Evolutionary conservation across 176 grass and related monocot species (phyloP), one percentile per base, ranked within the genome.

Genomic region (Cenchrus purpureus): DNA sequence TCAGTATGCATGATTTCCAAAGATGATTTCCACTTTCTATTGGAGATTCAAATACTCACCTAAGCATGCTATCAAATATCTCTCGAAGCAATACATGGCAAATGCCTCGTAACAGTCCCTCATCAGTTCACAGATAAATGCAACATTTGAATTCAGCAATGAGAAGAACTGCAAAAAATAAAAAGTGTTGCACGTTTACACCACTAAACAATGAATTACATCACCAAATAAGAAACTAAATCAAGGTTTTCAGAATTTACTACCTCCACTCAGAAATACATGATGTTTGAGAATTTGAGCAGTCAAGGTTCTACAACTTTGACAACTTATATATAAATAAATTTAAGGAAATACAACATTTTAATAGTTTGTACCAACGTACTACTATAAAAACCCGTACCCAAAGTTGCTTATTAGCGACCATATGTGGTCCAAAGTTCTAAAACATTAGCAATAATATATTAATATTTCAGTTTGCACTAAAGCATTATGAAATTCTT

Each of bases 1-100:
- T 65, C 74, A 49, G 6, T 57, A 70, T 76, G 40, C 43, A 3
- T 32, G 16, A 58, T 51, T 77, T 79, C 65, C 43, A 86, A 71
- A 60, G 10, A 70, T 54, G 42, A 49, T 17, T 54, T 70, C 37
- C 20, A 68, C 22, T 55, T 34, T 20, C 32, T 12, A 87, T 52
- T 28, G 29, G 50, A 90, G 14, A 81, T 64, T 44, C 49, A 86
- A 79, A 60, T 51, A 88, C 89, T 34, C 86, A 98, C 97, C 97
- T 87, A 98, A 95, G 68, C 97, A 98, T 52, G 97, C 97, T 89
- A 98, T 98, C 86, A 98, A 86, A 86, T 98, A 98, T 89, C 97
- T 92, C 88, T 95, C 91, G 61, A 98, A 95, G 79, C 97, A 98
- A 92, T 94, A 98, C 97, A 98, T 96, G 45, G 97, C 93, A 53